phyloP scores from a whole-genome alignment of 306 rosid genomes.

The Dryas octopetala region DNA sequence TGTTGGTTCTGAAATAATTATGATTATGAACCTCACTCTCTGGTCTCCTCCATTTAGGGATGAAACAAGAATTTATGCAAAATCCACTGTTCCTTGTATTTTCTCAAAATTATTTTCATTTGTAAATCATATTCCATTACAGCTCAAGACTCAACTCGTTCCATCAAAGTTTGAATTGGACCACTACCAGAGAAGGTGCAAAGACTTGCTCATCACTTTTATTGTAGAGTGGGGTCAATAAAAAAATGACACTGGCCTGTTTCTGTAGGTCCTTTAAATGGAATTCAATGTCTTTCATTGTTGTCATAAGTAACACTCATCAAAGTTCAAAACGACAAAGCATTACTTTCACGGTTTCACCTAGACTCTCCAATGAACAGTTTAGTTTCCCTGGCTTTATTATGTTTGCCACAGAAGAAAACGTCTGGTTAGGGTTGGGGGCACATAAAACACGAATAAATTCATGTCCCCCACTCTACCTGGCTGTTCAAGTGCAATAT shows the following conservation, averaged over 20 bases:
- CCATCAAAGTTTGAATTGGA: background rate
- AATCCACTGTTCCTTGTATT: background rate
- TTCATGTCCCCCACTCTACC: background rate
- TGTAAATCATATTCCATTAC: background rate
- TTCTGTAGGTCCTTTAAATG: background rate
- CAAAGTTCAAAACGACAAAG: background rate
- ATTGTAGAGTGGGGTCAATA: no score
- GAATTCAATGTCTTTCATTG: background rate
- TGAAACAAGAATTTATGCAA: background rate
- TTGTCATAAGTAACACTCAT: background rate
- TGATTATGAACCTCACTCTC: background rate
- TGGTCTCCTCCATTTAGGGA: background rate
- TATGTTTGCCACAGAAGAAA: background rate
- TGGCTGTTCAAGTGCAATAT: background rate
- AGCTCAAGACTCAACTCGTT: background rate
- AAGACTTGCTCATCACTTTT: background rate
- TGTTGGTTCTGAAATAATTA: background rate
- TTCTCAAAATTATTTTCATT: no score
- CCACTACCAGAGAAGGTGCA: background rate
- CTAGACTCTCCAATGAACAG: background rate
- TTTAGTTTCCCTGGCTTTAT: background rate
- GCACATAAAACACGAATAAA: background rate
- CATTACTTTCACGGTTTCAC: background rate
- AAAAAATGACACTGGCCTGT: background rate
- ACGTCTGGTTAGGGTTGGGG: constrained; percentile 5